Base-by-base conservation (phyloP, 306 rosid genomes). In the Mucuna pruriens region DNA sequence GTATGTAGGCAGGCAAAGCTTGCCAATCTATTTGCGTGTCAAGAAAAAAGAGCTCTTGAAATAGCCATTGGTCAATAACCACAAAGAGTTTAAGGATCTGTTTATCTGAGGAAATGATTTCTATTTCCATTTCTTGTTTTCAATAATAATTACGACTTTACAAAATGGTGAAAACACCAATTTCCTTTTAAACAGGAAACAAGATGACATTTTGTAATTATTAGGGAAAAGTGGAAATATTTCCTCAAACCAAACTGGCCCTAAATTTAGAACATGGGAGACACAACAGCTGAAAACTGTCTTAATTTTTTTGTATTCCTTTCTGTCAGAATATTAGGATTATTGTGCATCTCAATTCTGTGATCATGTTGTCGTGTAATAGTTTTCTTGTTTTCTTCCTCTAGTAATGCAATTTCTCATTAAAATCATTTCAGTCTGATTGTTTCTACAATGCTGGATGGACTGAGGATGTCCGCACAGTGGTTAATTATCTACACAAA, bases 361-460 rank as follows among this genome's bases (percentile, higher is more conserved):
- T 69, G 64, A 39, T 75, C 22, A 51, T 86, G 34, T 63, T 57
- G 23, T 55, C 42, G 62, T 77, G 49, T 74, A 76, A 72, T 31
- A 36, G 51, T 76, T 75, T 62, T 55, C 16, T 76, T 83, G 20
- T 71, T 62, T 71, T 57, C 54, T 48, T 33, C 71, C 52, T 74
- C 51, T 51, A 58, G 52, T 77, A 77, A 77, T 61, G 52, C 39
- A 33, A 7, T 77, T 22, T 78, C 80, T 74, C 40, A 72, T 87
- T 69, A 17, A 63, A 85, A 44, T 4, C 71, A 51, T 83, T 93
- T 82, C 92, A 95, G 99, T 95, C 99, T 20, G 99, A 95, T 82
- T 88, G 92, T 84, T 90, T 95, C 88, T 95, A 95, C 88, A 95
- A 91, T 89, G 98, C 99, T 84, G 99, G 96, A 73, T 95, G 99